A percentile compares a stretch with the other conserved stretches of the same genome.
Conservation (phyloP, 1,284 basidiomycete genomes). For the Marasmius sp. region DNA sequence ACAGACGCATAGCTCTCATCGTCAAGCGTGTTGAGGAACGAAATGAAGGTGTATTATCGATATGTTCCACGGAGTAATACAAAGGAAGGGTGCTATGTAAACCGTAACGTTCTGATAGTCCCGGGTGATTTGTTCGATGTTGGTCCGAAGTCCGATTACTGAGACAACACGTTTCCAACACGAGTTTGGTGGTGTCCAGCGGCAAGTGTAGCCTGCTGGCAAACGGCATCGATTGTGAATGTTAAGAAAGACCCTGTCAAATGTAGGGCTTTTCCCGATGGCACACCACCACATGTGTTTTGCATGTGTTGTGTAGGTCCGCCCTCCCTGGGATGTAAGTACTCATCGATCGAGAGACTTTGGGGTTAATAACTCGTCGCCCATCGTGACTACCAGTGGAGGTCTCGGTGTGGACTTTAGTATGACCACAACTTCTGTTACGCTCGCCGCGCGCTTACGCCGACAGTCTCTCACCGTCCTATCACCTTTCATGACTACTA, state of each 20-base stretch:
- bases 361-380: too few species aligned
- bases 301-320: not conserved
- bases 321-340: not conserved
- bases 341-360: not conserved
- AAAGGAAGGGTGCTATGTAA: not conserved
- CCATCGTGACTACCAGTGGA: too few species aligned
- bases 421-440: too few species aligned
- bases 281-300: not conserved
- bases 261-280: not conserved
- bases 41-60: not conserved
- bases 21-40: not conserved
- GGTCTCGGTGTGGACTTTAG: too few species aligned
- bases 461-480: too few species aligned
- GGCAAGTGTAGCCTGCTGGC: not conserved
- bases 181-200: not conserved
- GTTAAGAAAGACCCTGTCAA: not conserved
- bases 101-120: not conserved
- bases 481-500: too few species aligned
- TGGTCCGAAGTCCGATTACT: not conserved
- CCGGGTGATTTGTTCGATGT: not conserved
- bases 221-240: not conserved
- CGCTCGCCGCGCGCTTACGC: too few species aligned
- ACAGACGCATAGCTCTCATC: slow-evolving; percentile 5
- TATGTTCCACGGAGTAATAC: not conserved
- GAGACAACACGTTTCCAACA: not conserved